A percentile compares a stretch with the other conserved stretches of the same genome.
Evolutionary conservation across 1,284 basidiomycete genomes (phyloP).

Genomic region (Ceratobasidium sp.): DNA sequence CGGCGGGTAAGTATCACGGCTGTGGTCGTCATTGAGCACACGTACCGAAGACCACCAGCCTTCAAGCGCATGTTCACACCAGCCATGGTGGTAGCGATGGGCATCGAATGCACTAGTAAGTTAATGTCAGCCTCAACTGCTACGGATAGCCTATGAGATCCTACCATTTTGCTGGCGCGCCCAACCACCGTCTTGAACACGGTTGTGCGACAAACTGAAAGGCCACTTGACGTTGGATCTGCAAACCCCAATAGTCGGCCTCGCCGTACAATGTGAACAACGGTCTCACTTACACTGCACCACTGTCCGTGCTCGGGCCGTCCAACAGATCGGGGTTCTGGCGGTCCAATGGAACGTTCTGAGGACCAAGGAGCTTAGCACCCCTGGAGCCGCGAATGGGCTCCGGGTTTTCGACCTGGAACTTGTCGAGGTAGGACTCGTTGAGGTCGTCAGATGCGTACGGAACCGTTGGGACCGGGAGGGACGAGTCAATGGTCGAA

Average conservation of each 20-base stretch:
- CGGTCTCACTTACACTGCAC: conserved; percentile 65
- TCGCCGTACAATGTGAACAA: not conserved
- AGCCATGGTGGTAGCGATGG: conserved; percentile 64
- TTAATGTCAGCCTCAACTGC: not conserved
- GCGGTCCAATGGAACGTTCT: conserved; percentile 65
- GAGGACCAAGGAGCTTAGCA: conserved; percentile 60
- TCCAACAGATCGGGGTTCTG: conserved; percentile 65
- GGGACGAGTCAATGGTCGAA: not conserved
- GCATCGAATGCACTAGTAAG: conserved; percentile 63
- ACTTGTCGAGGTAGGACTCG: conserved; percentile 36
- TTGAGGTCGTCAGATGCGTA: conserved; percentile 47
- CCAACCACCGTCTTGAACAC: conserved; percentile 78
- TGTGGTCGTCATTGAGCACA: conserved; percentile 54
- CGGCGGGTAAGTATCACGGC: not conserved
- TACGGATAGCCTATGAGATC: conserved; percentile 47
- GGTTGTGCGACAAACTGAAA: conserved; percentile 75
- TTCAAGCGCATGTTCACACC: conserved; percentile 71
- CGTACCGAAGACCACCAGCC: conserved; percentile 70
- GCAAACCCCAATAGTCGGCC: not conserved
- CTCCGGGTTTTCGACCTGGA: conserved; percentile 18
- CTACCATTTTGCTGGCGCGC: conserved; percentile 74
- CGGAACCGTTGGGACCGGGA: conserved; percentile 33
- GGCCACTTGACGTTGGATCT: conserved; percentile 78
- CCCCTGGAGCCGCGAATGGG: conserved; percentile 7
- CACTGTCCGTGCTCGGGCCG: conserved; percentile 66